Conservation (phyloP, 805 yeast species). For the Myxozyma monticola region DNA sequence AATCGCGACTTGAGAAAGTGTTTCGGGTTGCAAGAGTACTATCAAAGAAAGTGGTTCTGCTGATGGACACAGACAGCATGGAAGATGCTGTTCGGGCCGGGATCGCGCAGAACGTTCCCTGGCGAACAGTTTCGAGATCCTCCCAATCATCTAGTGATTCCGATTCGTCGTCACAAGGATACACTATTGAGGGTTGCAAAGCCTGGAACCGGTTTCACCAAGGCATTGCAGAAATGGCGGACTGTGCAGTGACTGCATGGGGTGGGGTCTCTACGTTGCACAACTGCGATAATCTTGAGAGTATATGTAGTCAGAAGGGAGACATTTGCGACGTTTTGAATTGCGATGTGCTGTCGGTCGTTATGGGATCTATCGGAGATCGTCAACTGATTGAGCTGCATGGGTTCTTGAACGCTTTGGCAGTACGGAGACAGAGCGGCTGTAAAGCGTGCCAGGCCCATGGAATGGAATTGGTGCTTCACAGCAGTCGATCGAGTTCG, state of each 20-base stretch:
- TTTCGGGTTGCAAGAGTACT: background rate
- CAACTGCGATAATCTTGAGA: background rate
- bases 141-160: background rate
- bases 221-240: background rate
- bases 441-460: background rate
- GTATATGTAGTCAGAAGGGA: background rate
- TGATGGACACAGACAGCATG: background rate
- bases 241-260: background rate
- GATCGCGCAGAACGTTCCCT: background rate
- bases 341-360: background rate
- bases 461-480: background rate
- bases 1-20: background rate
- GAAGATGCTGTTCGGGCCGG: background rate
- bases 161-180: background rate
- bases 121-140: background rate
- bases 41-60: background rate
- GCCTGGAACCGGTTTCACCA: background rate
- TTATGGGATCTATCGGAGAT: constrained; percentile 1
- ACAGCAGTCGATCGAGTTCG: background rate
- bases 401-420: constrained; percentile 50
- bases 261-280: too few species aligned
- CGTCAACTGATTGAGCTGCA: constrained; percentile 39
- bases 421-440: constrained; percentile 24
- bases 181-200: background rate
- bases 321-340: background rate